These are phyloP conservation scores for Hymenoscyphus occultus DNA, from an alignment of 2,329 filamentous ascomycete genomes.

Conservation along the genomic window DNA sequence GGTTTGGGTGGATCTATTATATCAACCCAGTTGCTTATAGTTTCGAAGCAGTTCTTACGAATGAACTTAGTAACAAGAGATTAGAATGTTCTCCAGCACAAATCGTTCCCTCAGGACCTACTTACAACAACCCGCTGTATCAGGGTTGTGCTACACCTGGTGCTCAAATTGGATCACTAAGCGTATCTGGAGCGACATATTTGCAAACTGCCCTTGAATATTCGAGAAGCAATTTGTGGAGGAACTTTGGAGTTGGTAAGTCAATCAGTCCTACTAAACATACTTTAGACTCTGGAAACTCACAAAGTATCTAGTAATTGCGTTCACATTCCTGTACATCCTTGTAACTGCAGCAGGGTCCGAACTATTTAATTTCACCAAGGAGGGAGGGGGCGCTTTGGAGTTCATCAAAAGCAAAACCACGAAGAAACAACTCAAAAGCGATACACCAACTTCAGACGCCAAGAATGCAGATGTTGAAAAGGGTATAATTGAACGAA, in stretches of 20 bases:
- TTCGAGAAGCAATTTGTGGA: slow-evolving; percentile 6
- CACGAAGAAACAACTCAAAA: slow-evolving; percentile 51
- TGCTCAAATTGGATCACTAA: slow-evolving; percentile 24
- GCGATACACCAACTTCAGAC: slow-evolving; percentile 28
- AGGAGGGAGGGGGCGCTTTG: slow-evolving; percentile 62
- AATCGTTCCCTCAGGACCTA: slow-evolving; percentile 58
- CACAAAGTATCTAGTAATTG: slow-evolving; percentile 50
- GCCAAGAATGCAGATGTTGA: slow-evolving; percentile 54
- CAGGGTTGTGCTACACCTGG: slow-evolving; percentile 63
- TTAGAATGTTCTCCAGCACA: slow-evolving; percentile 57
- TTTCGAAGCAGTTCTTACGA: slow-evolving; percentile 62
- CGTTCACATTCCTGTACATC: slow-evolving; percentile 72
- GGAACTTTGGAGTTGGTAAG: slow-evolving; percentile 45
- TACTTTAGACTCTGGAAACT: neutral
- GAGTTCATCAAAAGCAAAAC: slow-evolving; percentile 69
- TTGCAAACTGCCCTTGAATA: slow-evolving; percentile 6
- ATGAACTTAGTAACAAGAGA: slow-evolving; percentile 55
- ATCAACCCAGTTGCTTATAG: slow-evolving; percentile 50
- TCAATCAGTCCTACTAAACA: neutral
- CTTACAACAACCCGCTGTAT: slow-evolving; percentile 48
- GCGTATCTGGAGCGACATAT: slow-evolving; percentile 5
- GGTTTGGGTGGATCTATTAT: slow-evolving; percentile 60
- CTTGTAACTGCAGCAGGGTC: slow-evolving; percentile 67
- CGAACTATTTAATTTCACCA: slow-evolving; percentile 63
- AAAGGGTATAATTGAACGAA: slow-evolving; percentile 30